phyloP scores from a whole-genome alignment of 2,329 filamentous ascomycete species.

The Calycina marina region DNA sequence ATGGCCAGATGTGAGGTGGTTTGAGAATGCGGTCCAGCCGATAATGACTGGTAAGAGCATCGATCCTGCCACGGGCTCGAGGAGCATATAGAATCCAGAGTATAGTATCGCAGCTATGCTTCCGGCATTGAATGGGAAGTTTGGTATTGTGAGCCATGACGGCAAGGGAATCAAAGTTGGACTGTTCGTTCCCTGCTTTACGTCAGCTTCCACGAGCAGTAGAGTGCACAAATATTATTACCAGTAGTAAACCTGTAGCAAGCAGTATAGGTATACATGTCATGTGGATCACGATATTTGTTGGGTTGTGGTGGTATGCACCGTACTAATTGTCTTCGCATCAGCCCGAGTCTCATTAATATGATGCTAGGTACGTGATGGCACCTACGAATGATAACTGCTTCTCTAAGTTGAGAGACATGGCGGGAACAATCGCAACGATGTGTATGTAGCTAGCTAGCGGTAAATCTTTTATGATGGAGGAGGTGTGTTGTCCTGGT shows the following conservation, averaged over 20 bases:
- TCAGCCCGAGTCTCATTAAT: not conserved
- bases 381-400: constrained; percentile 65
- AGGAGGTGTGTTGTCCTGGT: no score
- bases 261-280: constrained; percentile 65
- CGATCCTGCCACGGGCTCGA: constrained; percentile 85
- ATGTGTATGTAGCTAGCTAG: no score
- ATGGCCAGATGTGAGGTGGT: constrained; percentile 46
- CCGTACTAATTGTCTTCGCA: constrained; percentile 46
- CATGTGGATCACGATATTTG: constrained; percentile 70
- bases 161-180: constrained; percentile 51
- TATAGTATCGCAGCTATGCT: constrained; percentile 55
- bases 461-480: no score
- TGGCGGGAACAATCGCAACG: no score
- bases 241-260: constrained; percentile 55
- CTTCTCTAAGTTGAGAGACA: constrained; percentile 66
- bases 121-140: constrained; percentile 50
- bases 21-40: constrained; percentile 57
- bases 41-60: constrained; percentile 64
- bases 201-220: not conserved
- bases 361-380: no score
- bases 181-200: constrained; percentile 41
- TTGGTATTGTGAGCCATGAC: constrained; percentile 50
- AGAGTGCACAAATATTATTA: constrained; percentile 27
- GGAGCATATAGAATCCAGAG: constrained; percentile 68
- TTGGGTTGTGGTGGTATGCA: constrained; percentile 64